Percentiles rank a stretch among this genome's conserved stretches.
These are phyloP conservation scores for Teunomyces stri DNA, from an alignment of 805 yeast genomes.

Conservation along the genomic window DNA sequence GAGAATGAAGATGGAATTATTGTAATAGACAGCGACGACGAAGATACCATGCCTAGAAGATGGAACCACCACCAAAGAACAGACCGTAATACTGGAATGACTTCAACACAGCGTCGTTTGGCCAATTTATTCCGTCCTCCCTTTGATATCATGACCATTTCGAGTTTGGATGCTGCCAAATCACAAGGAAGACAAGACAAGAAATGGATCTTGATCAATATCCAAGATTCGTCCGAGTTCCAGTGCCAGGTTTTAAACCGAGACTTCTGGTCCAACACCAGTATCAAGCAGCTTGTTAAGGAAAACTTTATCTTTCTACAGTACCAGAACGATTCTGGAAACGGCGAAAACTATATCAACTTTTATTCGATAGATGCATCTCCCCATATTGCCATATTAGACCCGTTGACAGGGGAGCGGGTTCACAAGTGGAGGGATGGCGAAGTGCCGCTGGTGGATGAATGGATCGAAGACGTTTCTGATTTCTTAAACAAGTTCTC, in stretches of 20 bases:
- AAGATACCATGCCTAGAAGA: slow-evolving; percentile 1
- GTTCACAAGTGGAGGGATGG: slow-evolving; percentile 70
- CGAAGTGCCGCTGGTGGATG: slow-evolving; percentile 53
- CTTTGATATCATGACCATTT: slow-evolving; percentile 74
- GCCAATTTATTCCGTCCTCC: slow-evolving; percentile 92
- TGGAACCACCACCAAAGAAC: slow-evolving; percentile 14
- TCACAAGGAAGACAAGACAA: slow-evolving; percentile 55
- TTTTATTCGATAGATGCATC: slow-evolving; percentile 67
- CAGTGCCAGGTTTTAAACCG: slow-evolving; percentile 87
- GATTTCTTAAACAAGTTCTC: slow-evolving; percentile 68
- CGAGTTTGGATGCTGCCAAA: slow-evolving; percentile 74
- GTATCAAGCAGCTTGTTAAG: slow-evolving; percentile 61
- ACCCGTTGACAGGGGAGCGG: slow-evolving; percentile 94
- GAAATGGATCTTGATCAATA: slow-evolving; percentile 84
- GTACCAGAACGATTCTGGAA: slow-evolving; percentile 73
- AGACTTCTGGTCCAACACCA: slow-evolving; percentile 81
- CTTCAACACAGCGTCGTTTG: slow-evolving; percentile 60
- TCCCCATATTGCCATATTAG: slow-evolving; percentile 91
- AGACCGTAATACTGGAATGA: slow-evolving; percentile 34
- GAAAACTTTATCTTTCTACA: slow-evolving; percentile 81
- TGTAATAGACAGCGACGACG: slow-evolving; percentile 19
- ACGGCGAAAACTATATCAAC: slow-evolving; percentile 67
- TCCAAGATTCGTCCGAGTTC: slow-evolving; percentile 84
- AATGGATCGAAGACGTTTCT: slow-evolving; percentile 65
- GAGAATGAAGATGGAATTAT: slow-evolving; percentile 19